These are phyloP conservation scores for Breynia disticha DNA, from an alignment of 441 rosid species.

Conservation along the genomic window DNA sequence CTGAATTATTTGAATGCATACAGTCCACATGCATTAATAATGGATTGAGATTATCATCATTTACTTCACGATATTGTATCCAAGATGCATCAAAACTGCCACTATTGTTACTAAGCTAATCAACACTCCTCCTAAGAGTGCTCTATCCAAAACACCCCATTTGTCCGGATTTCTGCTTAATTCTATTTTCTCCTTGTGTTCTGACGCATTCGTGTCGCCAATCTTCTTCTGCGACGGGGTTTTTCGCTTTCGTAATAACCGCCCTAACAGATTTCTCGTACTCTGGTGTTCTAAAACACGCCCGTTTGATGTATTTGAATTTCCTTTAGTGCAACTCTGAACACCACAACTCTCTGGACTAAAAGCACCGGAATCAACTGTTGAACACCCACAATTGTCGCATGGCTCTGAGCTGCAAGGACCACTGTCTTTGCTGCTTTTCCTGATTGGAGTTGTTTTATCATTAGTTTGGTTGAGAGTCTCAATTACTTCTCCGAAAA, in stretches of 20 bases:
- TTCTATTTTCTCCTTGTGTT: constrained; percentile 26
- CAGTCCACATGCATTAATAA: no score
- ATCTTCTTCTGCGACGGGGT: constrained; percentile 16
- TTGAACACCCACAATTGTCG: constrained; percentile 37
- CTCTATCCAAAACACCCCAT: constrained; percentile 46
- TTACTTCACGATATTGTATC: no score
- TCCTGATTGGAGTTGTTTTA: constrained; percentile 15
- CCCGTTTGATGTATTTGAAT: constrained; percentile 14
- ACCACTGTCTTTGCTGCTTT: constrained; percentile 18
- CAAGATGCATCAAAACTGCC: no score
- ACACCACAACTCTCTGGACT: constrained; percentile 44
- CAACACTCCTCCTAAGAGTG: constrained; percentile 53
- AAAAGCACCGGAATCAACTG: constrained; percentile 28
- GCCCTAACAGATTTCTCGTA: constrained; percentile 28
- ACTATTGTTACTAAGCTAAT: constrained; percentile 47
- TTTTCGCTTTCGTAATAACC: constrained; percentile 43
- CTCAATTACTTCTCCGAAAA: constrained; percentile 74
- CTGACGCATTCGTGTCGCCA: constrained; percentile 18
- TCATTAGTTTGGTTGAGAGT: constrained; percentile 23
- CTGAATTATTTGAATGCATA: no score
- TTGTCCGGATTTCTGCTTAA: constrained; percentile 8
- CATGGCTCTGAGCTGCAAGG: constrained; percentile 23
- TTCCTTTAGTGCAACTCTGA: constrained; percentile 20
- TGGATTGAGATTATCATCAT: no score
- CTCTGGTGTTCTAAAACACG: constrained; percentile 20